Evolutionary conservation across 495 filamentous ascomycete species (phyloP).

Genomic region (Podospora anserina): DNA sequence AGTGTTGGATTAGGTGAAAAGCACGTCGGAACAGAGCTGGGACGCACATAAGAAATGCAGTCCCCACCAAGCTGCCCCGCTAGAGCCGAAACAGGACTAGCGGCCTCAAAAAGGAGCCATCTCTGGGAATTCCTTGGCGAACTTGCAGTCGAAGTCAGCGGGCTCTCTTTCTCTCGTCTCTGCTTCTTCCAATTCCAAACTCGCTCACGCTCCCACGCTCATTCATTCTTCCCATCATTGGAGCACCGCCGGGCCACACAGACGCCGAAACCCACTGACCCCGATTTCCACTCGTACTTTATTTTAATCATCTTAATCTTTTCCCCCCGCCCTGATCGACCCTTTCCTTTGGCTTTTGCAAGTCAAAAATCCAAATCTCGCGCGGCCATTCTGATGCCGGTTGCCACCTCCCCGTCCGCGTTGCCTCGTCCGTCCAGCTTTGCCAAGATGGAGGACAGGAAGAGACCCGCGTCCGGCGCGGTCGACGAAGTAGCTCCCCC

Average conservation of each 20-base stretch:
- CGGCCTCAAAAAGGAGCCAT: conserved; percentile 29
- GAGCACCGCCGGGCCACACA: conserved; percentile 23
- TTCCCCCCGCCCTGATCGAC: not conserved
- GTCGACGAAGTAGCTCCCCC: conserved; percentile 78
- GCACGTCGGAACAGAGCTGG: not conserved
- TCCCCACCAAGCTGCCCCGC: conserved; percentile 6
- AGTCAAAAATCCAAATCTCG: conserved; percentile 18
- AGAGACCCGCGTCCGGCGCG: conserved; percentile 73
- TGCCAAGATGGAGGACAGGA: conserved; percentile 97
- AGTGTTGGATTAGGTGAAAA: not conserved
- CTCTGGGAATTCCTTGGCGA: conserved; percentile 17
- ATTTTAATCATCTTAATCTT: not conserved
- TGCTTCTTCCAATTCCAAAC: conserved; percentile 26
- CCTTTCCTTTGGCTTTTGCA: conserved; percentile 28
- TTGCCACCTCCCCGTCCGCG: conserved; percentile 67
- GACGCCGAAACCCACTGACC: conserved; percentile 22
- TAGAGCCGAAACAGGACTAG: conserved; percentile 23
- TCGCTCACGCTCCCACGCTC: conserved; percentile 6
- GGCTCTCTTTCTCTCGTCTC: conserved; percentile 27
- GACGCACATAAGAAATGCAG: not conserved
- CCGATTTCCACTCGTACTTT: conserved; percentile 18
- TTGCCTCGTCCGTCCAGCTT: conserved; percentile 61
- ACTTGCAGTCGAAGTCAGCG: conserved; percentile 18
- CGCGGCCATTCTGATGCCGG: conserved; percentile 64
- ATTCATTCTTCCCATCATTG: conserved; percentile 16